Evolutionary conservation across 1,284 basidiomycete species (phyloP).

Genomic region (Cystobasidium pallidum): DNA sequence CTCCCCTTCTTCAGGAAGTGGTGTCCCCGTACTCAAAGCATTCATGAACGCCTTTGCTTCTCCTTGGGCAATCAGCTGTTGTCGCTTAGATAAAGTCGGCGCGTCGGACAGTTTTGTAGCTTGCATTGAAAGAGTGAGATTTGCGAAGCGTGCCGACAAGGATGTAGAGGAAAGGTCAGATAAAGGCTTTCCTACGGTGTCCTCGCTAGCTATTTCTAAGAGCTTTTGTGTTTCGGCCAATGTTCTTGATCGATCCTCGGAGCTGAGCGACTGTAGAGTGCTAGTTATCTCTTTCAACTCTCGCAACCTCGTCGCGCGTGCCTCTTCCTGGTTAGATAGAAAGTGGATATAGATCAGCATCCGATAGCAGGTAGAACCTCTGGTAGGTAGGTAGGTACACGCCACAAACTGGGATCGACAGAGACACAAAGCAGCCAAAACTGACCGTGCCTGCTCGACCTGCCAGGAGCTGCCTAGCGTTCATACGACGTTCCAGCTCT

Average conservation of each 20-base stretch:
- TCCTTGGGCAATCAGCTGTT: slow-evolving; percentile 17
- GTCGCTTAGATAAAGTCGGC: slow-evolving; percentile 25
- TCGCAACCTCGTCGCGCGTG: slow-evolving; percentile 15
- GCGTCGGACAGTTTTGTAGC: slow-evolving; percentile 18
- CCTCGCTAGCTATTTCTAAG: slow-evolving; percentile 4
- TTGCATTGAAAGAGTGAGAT: slow-evolving; percentile 28
- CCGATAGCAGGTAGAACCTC: too few relatives aligned
- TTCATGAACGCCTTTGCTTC: slow-evolving; percentile 39
- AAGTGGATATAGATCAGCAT: background rate
- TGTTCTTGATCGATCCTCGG: background rate
- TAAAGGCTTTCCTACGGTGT: background rate
- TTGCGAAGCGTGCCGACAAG: slow-evolving; percentile 27
- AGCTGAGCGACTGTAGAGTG: slow-evolving; percentile 1
- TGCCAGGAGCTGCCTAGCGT: slow-evolving; percentile 23
- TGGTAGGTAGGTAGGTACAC: too few relatives aligned
- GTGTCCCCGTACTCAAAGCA: background rate
- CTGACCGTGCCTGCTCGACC: slow-evolving; percentile 27
- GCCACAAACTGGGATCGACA: background rate
- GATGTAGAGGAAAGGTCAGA: background rate
- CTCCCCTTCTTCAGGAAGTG: slow-evolving; percentile 15
- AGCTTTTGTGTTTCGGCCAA: slow-evolving; percentile 27
- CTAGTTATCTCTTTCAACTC: slow-evolving; percentile 20
- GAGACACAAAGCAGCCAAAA: background rate
- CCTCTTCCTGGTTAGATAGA: slow-evolving; percentile 15
- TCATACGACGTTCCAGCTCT: slow-evolving; percentile 38